Evolutionary conservation across 805 yeast genomes (phyloP).

Genomic region (Kuraishia hungarica): DNA sequence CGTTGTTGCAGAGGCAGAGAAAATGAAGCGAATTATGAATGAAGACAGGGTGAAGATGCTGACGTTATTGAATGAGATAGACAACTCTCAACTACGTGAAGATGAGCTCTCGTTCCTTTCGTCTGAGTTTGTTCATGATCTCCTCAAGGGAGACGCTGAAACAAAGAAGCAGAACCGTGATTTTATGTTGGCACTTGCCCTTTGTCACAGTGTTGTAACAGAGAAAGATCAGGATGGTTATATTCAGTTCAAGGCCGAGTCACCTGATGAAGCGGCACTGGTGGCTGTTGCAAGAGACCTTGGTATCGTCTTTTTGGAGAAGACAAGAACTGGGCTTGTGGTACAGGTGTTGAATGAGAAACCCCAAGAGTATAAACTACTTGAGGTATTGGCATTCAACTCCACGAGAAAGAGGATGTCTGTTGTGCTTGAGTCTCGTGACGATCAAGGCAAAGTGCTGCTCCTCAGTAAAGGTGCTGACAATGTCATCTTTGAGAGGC

Average conservation of each 20-base stretch:
- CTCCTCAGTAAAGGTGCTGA: constrained; percentile 72
- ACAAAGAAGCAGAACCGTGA: constrained; percentile 43
- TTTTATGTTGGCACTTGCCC: constrained; percentile 58
- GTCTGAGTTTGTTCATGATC: constrained; percentile 46
- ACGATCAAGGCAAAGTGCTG: constrained; percentile 25
- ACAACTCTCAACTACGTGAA: constrained; percentile 42
- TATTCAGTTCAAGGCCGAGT: constrained; percentile 62
- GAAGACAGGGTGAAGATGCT: constrained; percentile 41
- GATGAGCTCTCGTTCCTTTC: constrained; percentile 56
- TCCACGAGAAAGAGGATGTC: constrained; percentile 77
- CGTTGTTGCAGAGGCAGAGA: constrained; percentile 37
- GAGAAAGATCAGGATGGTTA: constrained; percentile 34
- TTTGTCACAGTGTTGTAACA: constrained; percentile 71
- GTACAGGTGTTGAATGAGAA: constrained; percentile 37
- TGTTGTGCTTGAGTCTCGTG: constrained; percentile 44
- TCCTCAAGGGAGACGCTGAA: constrained; percentile 23
- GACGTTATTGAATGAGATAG: constrained; percentile 23
- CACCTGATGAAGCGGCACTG: constrained; percentile 78
- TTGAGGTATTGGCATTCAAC: constrained; percentile 54
- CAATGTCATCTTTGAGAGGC: constrained; percentile 49
- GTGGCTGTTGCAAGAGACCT: constrained; percentile 71
- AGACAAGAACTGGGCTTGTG: constrained; percentile 38
- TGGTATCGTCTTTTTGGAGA: constrained; percentile 54
- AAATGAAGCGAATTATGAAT: constrained; percentile 31
- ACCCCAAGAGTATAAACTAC: constrained; percentile 33